phyloP scores from a whole-genome alignment of 2,329 filamentous ascomycete genomes.

The Xylariaceae sp. region DNA sequence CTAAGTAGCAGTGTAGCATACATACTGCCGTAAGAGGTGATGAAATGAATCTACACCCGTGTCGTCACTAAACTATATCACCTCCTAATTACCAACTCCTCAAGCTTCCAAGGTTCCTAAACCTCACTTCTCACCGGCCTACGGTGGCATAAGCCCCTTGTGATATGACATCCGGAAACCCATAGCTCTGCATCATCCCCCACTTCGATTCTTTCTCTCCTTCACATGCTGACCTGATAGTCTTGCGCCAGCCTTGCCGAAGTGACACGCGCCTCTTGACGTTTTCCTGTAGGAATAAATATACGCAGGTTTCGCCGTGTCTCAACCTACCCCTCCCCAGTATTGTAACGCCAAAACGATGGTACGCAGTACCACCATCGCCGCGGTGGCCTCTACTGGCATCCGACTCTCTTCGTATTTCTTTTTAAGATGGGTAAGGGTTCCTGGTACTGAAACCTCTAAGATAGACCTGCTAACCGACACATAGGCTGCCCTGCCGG shows the following conservation, averaged over 20 bases:
- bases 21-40: too few relatives aligned
- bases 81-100: too few relatives aligned
- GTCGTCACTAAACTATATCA: too few relatives aligned
- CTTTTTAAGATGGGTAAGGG: conserved; percentile 58
- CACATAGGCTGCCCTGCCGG: conserved; percentile 25
- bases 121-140: too few relatives aligned
- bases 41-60: too few relatives aligned
- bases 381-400: conserved; percentile 42
- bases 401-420: conserved; percentile 49
- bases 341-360: not conserved
- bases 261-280: too few relatives aligned
- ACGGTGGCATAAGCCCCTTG: too few relatives aligned
- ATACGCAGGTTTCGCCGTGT: not conserved
- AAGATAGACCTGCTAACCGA: not conserved
- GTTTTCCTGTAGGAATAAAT: too few relatives aligned
- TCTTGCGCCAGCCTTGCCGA: not conserved
- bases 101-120: too few relatives aligned
- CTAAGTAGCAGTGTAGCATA: too few relatives aligned
- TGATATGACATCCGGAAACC: too few relatives aligned
- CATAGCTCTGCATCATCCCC: not conserved
- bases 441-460: conserved; percentile 3
- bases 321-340: conserved; percentile 3
- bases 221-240: conserved; percentile 9
- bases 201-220: conserved; percentile 9
- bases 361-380: conserved; percentile 18